Evolutionary conservation across 768 basidiomycete genomes (phyloP).

Genomic region (Gloeophyllum trabeum): DNA sequence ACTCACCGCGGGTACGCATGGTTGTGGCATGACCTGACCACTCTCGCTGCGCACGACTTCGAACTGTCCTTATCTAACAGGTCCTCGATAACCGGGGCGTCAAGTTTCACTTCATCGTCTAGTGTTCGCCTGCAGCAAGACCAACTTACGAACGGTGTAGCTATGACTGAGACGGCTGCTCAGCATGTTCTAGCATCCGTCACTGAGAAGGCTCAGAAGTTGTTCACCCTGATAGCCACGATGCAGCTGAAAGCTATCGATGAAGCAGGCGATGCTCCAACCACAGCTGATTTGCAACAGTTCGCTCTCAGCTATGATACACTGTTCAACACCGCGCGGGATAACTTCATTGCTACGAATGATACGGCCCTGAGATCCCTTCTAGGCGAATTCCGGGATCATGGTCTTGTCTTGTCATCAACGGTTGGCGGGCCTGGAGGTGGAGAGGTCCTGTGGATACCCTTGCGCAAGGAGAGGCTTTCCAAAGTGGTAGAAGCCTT

Average conservation of each 20-base stretch:
- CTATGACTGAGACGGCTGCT: constrained; percentile 68
- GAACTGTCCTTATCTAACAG: constrained; percentile 63
- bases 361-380: constrained; percentile 76
- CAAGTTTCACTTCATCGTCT: constrained; percentile 20
- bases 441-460: constrained; percentile 75
- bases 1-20: constrained; percentile 23
- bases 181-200: constrained; percentile 80
- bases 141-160: constrained; percentile 21
- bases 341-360: constrained; percentile 82
- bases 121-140: constrained; percentile 13
- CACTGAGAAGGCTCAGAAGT: constrained; percentile 73
- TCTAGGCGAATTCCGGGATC: constrained; percentile 86
- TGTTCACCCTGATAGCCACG: constrained; percentile 63
- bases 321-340: constrained; percentile 64
- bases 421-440: constrained; percentile 19
- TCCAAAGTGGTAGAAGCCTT: constrained; percentile 20
- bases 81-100: constrained; percentile 45
- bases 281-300: constrained; percentile 31
- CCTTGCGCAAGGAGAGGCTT: constrained; percentile 69
- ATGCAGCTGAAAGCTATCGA: constrained; percentile 54
- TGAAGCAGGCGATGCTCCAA: constrained; percentile 19
- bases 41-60: constrained; percentile 69
- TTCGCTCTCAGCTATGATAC: constrained; percentile 53
- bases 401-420: constrained; percentile 60
- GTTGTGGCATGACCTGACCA: constrained; percentile 88